Evolutionary conservation across 1,284 basidiomycete species (phyloP), one percentile per base, ranked within the genome.

Genomic region (Tilletia horrida): DNA sequence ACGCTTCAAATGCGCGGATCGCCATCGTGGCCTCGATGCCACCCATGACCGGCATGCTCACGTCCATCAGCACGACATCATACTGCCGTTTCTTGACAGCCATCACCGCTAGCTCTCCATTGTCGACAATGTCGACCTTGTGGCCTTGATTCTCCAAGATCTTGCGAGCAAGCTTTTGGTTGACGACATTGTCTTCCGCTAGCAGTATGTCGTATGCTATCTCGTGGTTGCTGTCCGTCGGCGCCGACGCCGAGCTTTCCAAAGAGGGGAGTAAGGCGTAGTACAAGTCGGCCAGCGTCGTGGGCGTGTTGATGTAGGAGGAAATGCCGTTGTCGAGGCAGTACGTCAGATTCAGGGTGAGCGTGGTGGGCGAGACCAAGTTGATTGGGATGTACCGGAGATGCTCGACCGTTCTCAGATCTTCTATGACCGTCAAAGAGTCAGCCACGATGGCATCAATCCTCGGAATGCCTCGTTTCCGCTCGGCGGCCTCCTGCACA

Each of bases 381-480:
- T 97, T 93, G 73, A 97, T 91, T 1, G 96, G 96, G 71, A 98
- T 96, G 81, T 97, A 97, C 63, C 95, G 88, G 67, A 98, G 84
- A 80, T 97, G 92, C 81, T 98, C 96, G 73, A 92, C 88, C 77
- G 95, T 93, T 65, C 95, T 87, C 72, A 98, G 86, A 75, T 87
- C 88, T 78, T 96, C 91, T 82, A 95, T 93, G 72, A 92, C 88
- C 50, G 83, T 85, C 63, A 95, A 84, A 62, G 91, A 91, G 84
- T 98, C 95, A 29, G 95, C 90, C 44, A 97, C 90, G 75, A 98
- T 95, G 11, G 94, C 94, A 82, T 98, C 96, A 77, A 97, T 91
- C 81, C 92, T 89, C 2, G 91, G 91, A 76, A 90, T 90, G 42
- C 87, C 87, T 62, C 90, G 89, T 83, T 90, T 77, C 89, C 88